These are phyloP conservation scores for Komagataella kurtzmanii DNA, from an alignment of 805 yeast genomes.

Conservation along the genomic window DNA sequence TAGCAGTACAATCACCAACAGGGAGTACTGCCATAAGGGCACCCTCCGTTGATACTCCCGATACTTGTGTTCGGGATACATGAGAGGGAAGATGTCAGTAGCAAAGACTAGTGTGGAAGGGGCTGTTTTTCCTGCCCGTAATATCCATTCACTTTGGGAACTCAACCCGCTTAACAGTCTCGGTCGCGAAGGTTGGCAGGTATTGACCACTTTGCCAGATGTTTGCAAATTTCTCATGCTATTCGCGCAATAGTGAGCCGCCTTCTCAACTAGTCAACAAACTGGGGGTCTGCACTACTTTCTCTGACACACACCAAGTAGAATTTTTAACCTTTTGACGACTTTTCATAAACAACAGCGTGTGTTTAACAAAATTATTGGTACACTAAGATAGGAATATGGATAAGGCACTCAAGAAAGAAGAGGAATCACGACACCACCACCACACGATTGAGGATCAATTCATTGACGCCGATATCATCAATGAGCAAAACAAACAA, in stretches of 20 bases:
- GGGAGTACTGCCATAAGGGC: background rate
- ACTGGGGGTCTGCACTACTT: background rate
- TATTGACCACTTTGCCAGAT: background rate
- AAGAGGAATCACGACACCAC: background rate
- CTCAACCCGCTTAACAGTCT: background rate
- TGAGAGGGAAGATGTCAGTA: background rate
- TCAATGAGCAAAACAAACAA: slow-evolving; percentile 2
- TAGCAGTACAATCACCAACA: slow-evolving; percentile 1
- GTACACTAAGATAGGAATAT: background rate
- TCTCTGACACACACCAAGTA: background rate
- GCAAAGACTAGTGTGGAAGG: background rate
- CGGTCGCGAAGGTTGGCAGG: background rate
- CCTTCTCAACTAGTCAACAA: background rate
- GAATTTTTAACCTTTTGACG: background rate
- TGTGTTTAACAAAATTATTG: background rate
- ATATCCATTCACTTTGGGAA: background rate
- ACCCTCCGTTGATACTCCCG: background rate
- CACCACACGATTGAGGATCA: background rate
- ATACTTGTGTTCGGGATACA: background rate
- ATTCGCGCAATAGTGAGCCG: background rate
- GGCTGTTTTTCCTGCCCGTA: background rate
- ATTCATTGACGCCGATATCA: slow-evolving; percentile 3
- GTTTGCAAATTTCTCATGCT: background rate
- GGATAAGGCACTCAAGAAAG: background rate
- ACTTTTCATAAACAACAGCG: background rate